Conservation (phyloP, 345 rosid species). For the Eutrema heterophyllum region DNA sequence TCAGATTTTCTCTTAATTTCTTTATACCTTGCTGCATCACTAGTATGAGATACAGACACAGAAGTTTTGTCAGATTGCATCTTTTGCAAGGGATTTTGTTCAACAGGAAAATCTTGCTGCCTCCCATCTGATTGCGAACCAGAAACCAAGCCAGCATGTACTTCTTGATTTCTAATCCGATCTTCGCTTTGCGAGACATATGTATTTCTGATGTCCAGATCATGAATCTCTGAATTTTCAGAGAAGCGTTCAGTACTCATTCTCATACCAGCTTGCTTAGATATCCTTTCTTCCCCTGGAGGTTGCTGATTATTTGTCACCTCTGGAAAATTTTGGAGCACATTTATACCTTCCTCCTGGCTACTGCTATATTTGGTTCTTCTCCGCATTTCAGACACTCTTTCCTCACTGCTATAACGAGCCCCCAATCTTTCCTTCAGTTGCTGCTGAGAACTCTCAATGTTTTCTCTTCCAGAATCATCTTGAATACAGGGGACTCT, state of each 20-base stretch:
- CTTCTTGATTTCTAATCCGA: constrained; percentile 37
- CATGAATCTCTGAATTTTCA: constrained; percentile 31
- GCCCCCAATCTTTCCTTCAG: constrained; percentile 29
- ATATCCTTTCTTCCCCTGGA: constrained; percentile 35
- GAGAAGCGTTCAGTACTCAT: constrained; percentile 34
- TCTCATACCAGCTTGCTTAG: constrained; percentile 32
- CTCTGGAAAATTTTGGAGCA: constrained; percentile 27
- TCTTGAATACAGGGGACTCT: constrained; percentile 16
- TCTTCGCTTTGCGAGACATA: constrained; percentile 36
- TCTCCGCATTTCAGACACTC: constrained; percentile 38
- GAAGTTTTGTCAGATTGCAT: constrained; percentile 41
- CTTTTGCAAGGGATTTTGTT: constrained; percentile 34
- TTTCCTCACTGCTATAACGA: constrained; percentile 35
- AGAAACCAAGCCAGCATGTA: constrained; percentile 26
- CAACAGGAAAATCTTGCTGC: constrained; percentile 32
- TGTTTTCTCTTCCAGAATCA: constrained; percentile 25
- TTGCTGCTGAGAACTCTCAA: constrained; percentile 31
- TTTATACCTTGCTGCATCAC: constrained; percentile 27
- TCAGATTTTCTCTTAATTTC: constrained; percentile 42
- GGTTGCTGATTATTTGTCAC: constrained; percentile 29
- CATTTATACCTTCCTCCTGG: constrained; percentile 35
- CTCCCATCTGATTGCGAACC: constrained; percentile 33
- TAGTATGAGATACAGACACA: constrained; percentile 35
- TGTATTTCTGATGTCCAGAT: constrained; percentile 30
- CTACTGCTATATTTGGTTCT: constrained; percentile 41